Conservation (phyloP, 192 early-diverging fungal species). For the Jimgerdemannia flammicorona region DNA sequence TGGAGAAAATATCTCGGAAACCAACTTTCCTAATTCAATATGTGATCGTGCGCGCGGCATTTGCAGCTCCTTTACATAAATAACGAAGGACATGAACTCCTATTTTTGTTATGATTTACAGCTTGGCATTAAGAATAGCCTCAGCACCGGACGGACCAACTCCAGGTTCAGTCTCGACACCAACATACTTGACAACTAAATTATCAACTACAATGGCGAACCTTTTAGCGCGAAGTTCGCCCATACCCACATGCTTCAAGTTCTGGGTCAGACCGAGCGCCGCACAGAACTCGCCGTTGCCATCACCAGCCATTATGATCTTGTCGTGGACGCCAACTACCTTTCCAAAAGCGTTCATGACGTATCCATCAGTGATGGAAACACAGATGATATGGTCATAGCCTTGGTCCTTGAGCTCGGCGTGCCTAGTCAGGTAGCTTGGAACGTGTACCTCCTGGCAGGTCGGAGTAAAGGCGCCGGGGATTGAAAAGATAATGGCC, state of each 20-base stretch:
- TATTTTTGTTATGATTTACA: not conserved
- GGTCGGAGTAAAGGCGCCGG: conserved; percentile 55
- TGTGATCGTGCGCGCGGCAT: too few species aligned
- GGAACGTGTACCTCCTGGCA: conserved; percentile 68
- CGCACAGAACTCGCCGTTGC: conserved; percentile 60
- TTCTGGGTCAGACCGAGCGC: conserved; percentile 66
- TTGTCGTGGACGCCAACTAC: conserved; percentile 41
- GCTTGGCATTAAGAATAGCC: not conserved
- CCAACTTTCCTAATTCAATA: too few species aligned
- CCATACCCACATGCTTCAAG: conserved; percentile 58
- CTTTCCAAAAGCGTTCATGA: conserved; percentile 56
- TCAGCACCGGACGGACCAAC: not conserved
- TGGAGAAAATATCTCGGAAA: too few species aligned
- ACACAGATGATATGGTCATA: conserved; percentile 68
- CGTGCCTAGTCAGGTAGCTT: conserved; percentile 50
- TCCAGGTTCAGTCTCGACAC: conserved; percentile 48
- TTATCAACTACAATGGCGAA: conserved; percentile 72
- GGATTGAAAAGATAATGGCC: conserved; percentile 62
- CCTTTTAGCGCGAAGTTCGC: conserved; percentile 61
- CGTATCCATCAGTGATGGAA: conserved; percentile 49
- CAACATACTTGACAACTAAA: conserved; percentile 67
- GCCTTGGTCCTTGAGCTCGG: conserved; percentile 63
- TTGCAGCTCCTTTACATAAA: too few species aligned
- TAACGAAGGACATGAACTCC: too few species aligned
- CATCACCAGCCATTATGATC: conserved; percentile 73